Conservation (phyloP, 208 protist species). For the Crithidia mellificae region DNA sequence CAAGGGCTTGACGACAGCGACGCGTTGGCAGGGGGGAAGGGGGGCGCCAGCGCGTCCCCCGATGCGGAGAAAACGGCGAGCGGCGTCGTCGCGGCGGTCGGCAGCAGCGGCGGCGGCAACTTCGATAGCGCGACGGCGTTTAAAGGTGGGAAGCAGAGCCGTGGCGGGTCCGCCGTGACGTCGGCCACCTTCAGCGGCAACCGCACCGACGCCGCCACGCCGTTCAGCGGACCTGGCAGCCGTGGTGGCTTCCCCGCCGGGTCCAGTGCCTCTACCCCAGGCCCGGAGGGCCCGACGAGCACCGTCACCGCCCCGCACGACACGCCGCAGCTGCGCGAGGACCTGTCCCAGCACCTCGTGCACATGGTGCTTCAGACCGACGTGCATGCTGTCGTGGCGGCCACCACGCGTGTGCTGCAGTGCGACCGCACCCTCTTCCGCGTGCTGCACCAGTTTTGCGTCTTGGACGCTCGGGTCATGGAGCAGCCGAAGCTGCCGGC, state of each 20-base stretch:
- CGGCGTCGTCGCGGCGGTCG: too few species aligned
- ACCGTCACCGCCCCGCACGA: background rate
- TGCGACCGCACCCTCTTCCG: slow-evolving; percentile 33
- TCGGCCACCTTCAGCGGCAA: background rate
- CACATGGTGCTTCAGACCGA: slow-evolving; percentile 36
- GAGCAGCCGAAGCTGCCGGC: slow-evolving; percentile 1
- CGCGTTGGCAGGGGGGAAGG: slow-evolving; percentile 1
- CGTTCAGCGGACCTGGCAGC: background rate
- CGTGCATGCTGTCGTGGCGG: slow-evolving; percentile 23
- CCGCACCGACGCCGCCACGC: background rate
- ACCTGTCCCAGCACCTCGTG: slow-evolving; percentile 24
- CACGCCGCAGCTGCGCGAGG: slow-evolving; percentile 24
- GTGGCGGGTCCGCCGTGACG: background rate
- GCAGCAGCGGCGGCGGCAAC: too few species aligned
- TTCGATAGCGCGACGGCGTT: too few species aligned
- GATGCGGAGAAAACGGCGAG: background rate
- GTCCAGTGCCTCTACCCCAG: background rate
- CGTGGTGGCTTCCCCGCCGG: background rate
- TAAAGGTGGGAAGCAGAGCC: background rate
- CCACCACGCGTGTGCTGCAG: slow-evolving; percentile 27
- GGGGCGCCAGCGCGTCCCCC: background rate
- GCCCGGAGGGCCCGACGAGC: background rate
- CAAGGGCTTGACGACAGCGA: slow-evolving; percentile 30
- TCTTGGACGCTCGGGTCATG: slow-evolving; percentile 14
- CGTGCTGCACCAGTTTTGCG: slow-evolving; percentile 31